Base-by-base conservation (phyloP, 331 rosid species). In the Arachis monticola region DNA sequence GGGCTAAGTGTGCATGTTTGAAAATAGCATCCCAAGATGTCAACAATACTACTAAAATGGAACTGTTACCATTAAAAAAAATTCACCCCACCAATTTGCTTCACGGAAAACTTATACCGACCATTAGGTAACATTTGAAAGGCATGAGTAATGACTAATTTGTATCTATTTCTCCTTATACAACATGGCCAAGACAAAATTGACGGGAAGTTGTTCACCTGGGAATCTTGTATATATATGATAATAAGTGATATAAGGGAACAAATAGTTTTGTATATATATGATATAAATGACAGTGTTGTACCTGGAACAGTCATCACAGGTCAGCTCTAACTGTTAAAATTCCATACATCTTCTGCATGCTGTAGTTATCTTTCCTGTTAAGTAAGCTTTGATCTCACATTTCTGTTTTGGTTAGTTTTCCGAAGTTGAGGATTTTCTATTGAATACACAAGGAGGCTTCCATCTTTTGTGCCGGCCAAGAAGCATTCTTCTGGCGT, bases 401-500 rank as follows among this genome's bases (percentile, higher is more conserved):
- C 32, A 90, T 72, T 87, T 80, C 84, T 90, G 84, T 80, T 80
- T 74, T 82, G 73, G 63, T 77, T 68, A 64, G 79, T 73, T 84
- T 79, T 91, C 70, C 93, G 95, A 61, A 75, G 87, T 67, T 91
- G 98, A 74, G 95, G 88, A 87, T 88, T 89, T 77, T 91, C 97
- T 60, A 94, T 87, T 10, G 98, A 94, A 81, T 91, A 94, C 61
- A 94, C 97, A 35, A 91, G 93, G 53, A 94, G 90, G 86, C 81
- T 80, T 69, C 98, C 98, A 31, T 94, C 98, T 76, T 91, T 91
- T 64, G 97, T 82, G 74, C 98, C 98, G 71, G 96, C 98, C 67
- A 94, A 75, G 88, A 94, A 91, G 87, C 97, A 94, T 81, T 94
- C 98, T 87, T 94, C 97, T 1, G 88, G 75, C 60, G 99, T 92